phyloP scores from a whole-genome alignment of 495 filamentous ascomycete species.

The Penicillium canariense region DNA sequence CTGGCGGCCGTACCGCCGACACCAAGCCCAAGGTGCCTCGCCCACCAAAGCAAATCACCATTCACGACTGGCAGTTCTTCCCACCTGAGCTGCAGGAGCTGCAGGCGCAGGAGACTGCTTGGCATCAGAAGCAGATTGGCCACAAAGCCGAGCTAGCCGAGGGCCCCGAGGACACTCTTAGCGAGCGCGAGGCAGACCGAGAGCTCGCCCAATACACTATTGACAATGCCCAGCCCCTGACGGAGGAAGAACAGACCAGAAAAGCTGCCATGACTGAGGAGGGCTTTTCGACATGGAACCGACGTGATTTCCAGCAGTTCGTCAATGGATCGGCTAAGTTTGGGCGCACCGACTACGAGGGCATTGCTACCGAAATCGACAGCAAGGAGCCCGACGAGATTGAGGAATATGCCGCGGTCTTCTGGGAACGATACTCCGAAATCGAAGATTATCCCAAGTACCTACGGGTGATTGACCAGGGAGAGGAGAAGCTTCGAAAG shows the following conservation, averaged over 20 bases:
- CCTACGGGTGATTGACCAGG: conserved; percentile 80
- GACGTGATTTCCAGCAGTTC: conserved; percentile 97
- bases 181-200: conserved; percentile 81
- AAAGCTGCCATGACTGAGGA: conserved; percentile 76
- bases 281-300: conserved; percentile 93
- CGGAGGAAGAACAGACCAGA: conserved; percentile 82
- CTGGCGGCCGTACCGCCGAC: conserved; percentile 79
- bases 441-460: conserved; percentile 87
- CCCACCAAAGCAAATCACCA: conserved; percentile 85
- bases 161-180: conserved; percentile 77
- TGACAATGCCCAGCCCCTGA: conserved; percentile 84
- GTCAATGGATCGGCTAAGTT: conserved; percentile 91
- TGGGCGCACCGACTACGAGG: conserved; percentile 77
- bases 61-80: conserved; percentile 98
- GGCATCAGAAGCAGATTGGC: conserved; percentile 89
- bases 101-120: conserved; percentile 94
- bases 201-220: conserved; percentile 88
- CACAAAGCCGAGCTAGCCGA: conserved; percentile 88
- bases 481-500: conserved; percentile 85
- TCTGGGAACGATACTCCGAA: conserved; percentile 89
- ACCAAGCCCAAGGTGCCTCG: conserved; percentile 94
- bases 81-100: conserved; percentile 76
- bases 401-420: conserved; percentile 84
- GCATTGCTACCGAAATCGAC: conserved; percentile 87
- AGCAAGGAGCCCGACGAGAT: conserved; percentile 84